phyloP scores from a whole-genome alignment of 768 basidiomycete species.

The Multifurca ochricompacta region DNA sequence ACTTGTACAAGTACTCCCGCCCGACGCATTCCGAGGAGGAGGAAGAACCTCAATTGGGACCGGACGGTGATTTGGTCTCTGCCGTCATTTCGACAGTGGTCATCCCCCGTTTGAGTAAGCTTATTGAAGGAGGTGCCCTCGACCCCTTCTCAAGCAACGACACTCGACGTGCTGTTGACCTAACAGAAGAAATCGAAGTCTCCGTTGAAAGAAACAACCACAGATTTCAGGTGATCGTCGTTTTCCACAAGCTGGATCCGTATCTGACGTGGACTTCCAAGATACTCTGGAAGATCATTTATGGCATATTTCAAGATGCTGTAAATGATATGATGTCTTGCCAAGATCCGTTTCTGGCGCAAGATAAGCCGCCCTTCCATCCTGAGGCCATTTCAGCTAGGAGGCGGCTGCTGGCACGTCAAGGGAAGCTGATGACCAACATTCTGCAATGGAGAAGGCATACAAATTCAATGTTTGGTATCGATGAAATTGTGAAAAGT shows the following conservation, averaged over 20 bases:
- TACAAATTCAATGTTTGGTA: slow-evolving; percentile 48
- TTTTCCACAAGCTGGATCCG: not conserved
- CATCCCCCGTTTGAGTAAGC: slow-evolving; percentile 63
- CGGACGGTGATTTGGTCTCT: slow-evolving; percentile 81
- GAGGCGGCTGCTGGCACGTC: slow-evolving; percentile 55
- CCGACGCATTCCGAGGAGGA: slow-evolving; percentile 24
- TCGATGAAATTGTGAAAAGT: slow-evolving; percentile 46
- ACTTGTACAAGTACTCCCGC: slow-evolving; percentile 66
- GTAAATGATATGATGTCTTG: slow-evolving; percentile 43
- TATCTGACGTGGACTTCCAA: slow-evolving; percentile 25
- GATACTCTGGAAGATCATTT: slow-evolving; percentile 51
- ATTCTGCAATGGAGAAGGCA: slow-evolving; percentile 72
- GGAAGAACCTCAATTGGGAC: slow-evolving; percentile 56
- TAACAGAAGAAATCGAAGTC: slow-evolving; percentile 74
- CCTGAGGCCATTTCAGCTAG: slow-evolving; percentile 70
- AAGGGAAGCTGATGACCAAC: slow-evolving; percentile 67
- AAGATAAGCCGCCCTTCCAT: slow-evolving; percentile 49
- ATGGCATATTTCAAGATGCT: slow-evolving; percentile 45
- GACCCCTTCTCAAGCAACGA: slow-evolving; percentile 71
- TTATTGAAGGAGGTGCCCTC: slow-evolving; percentile 72
- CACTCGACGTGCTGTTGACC: slow-evolving; percentile 56
- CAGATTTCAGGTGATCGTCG: slow-evolving; percentile 52
- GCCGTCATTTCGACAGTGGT: slow-evolving; percentile 83
- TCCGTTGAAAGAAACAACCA: slow-evolving; percentile 54
- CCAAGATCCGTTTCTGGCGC: slow-evolving; percentile 42